phyloP scores from a whole-genome alignment of 805 yeast species.

The Candida cerambycidarum region DNA sequence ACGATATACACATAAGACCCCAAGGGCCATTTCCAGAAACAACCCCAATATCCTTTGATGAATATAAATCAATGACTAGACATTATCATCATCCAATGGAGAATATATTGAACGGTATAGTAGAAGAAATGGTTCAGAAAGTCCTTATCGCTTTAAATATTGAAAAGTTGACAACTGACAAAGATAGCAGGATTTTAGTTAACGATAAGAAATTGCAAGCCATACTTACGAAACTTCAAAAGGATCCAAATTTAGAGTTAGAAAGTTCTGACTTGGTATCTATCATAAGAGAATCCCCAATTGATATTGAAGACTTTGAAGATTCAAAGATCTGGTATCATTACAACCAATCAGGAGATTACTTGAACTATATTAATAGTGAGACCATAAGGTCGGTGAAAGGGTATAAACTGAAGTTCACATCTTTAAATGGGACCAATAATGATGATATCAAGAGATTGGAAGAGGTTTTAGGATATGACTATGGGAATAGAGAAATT shows the following conservation, averaged over 20 bases:
- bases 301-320: background rate
- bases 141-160: slow-evolving; percentile 31
- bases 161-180: slow-evolving; percentile 15
- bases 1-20: background rate
- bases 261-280: background rate
- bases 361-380: slow-evolving; percentile 31
- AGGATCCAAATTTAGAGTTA: background rate
- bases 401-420: slow-evolving; percentile 6
- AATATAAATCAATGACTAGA: background rate
- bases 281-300: background rate
- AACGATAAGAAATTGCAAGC: slow-evolving; percentile 1
- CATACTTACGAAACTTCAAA: background rate
- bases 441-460: background rate
- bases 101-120: slow-evolving; percentile 9
- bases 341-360: slow-evolving; percentile 30
- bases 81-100: slow-evolving; percentile 13
- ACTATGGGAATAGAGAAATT: background rate
- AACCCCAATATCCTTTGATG: background rate
- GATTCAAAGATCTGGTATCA: slow-evolving; percentile 4
- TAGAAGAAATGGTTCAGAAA: slow-evolving; percentile 21
- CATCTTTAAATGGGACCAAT: slow-evolving; percentile 6
- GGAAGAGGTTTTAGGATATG: too few species aligned
- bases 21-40: background rate
- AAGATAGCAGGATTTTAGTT: slow-evolving; percentile 7
- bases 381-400: slow-evolving; percentile 25